Evolutionary conservation across 2,329 filamentous ascomycete genomes (phyloP).

Genomic region (Alternaria brassicicola): DNA sequence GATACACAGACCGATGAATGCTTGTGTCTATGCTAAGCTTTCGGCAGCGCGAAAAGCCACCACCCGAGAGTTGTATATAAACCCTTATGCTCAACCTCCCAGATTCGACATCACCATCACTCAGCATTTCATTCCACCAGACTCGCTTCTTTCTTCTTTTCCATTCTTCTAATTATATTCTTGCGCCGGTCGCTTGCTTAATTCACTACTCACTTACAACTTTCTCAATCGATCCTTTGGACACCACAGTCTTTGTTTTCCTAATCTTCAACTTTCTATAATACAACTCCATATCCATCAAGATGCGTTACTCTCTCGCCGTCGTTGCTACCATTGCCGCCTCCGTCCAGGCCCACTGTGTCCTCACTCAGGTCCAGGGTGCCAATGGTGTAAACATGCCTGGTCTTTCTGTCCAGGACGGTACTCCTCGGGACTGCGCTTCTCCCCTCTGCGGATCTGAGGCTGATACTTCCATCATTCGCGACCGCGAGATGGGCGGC

Average conservation of each 20-base stretch:
- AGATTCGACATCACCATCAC: slow-evolving; percentile 33
- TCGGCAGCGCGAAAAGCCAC: slow-evolving; percentile 3
- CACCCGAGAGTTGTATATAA: slow-evolving; percentile 36
- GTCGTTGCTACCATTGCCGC: slow-evolving; percentile 55
- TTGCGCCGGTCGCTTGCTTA: slow-evolving; percentile 48
- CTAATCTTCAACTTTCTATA: slow-evolving; percentile 7
- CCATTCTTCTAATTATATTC: slow-evolving; percentile 37
- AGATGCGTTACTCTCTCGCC: slow-evolving; percentile 57
- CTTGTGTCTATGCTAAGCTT: slow-evolving; percentile 44
- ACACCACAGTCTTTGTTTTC: background rate
- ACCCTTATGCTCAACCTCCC: slow-evolving; percentile 14
- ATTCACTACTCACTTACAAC: slow-evolving; percentile 18
- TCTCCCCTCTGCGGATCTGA: slow-evolving; percentile 68
- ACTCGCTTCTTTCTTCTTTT: slow-evolving; percentile 36
- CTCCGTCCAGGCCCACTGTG: slow-evolving; percentile 63
- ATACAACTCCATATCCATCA: slow-evolving; percentile 33
- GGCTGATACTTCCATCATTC: slow-evolving; percentile 73
- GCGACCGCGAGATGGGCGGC: slow-evolving; percentile 62
- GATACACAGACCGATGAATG: slow-evolving; percentile 24
- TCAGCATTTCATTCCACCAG: slow-evolving; percentile 15
- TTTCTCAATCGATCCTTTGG: background rate
- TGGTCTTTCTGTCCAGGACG: slow-evolving; percentile 66
- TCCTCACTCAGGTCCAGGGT: slow-evolving; percentile 62
- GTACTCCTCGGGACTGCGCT: slow-evolving; percentile 71
- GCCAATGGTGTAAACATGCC: slow-evolving; percentile 69